Base-by-base conservation (phyloP, 192 early-diverging fungal species). In the Paraglomus brasilianum region DNA sequence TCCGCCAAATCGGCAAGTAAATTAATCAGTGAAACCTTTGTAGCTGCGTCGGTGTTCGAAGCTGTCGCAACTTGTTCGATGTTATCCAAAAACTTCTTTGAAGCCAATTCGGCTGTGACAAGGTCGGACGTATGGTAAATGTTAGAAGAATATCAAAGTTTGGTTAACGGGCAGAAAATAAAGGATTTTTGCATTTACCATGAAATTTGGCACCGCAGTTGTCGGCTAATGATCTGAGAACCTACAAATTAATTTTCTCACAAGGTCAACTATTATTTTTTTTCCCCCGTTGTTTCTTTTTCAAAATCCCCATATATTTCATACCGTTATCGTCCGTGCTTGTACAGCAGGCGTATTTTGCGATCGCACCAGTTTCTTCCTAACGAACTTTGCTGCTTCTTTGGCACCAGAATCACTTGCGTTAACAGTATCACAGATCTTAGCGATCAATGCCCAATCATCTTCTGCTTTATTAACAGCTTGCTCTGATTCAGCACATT, bases 151-250 rank as follows among this genome's bases (percentile, higher is more conserved):
- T n/a, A n/a, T n/a, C n/a, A n/a, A n/a, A n/a, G n/a, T n/a, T n/a
- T n/a, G n/a, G n/a, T n/a, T n/a, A n/a, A n/a, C n/a, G n/a, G n/a
- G n/a, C n/a, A n/a, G n/a, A n/a, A n/a, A n/a, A n/a, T n/a, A n/a
- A n/a, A n/a, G n/a, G n/a, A n/a, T n/a, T n/a, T n/a, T n/a, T n/a
- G n/a, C n/a, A n/a, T n/a, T n/a, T 40, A 59, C 57, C 57, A 47
- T 65, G 63, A 65, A 65, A 65, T 39, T 48, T 65, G 11, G 63
- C 63, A 10, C 63, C 63, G 50, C 63, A 65, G 50, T 65, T 65
- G 6, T 65, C 63, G 8, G 47, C 45, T 48, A 65, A 39, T n/a
- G 63, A 13, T 65, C 50, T 48, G 8, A 65, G 3, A 11, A 65
- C 21, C 63, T 65, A 40, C 36, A 39, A 41, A 30, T 2, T 30